Conservation (phyloP, 129 eudicot species). For the Saposhnikovia divaricata region DNA sequence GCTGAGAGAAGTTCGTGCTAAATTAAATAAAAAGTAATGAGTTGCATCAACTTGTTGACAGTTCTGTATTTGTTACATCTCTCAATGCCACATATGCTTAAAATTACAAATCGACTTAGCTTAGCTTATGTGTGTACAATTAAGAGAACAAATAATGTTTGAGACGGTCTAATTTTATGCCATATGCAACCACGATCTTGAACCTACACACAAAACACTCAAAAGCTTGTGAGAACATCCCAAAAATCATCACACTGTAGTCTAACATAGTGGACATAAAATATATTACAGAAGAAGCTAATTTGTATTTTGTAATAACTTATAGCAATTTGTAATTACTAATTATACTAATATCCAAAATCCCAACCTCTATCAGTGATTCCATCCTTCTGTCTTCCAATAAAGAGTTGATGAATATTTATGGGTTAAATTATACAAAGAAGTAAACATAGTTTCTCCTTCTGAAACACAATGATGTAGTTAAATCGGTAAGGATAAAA, state of each 20-base stretch:
- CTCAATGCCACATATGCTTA: too few relatives aligned
- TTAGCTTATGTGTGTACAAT: too few relatives aligned
- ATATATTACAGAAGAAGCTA: neutral
- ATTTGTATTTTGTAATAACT: neutral
- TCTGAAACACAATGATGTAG: neutral
- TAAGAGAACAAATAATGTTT: neutral
- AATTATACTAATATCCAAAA: neutral
- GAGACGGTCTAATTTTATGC: neutral
- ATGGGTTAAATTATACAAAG: neutral
- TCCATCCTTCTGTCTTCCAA: neutral
- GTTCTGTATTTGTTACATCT: too few relatives aligned
- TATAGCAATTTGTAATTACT: too few relatives aligned
- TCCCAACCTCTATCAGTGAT: neutral
- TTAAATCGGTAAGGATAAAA: neutral
- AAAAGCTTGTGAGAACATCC: neutral
- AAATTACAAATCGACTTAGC: too few relatives aligned
- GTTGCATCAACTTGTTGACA: too few relatives aligned
- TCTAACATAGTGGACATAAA: neutral
- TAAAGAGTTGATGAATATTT: neutral
- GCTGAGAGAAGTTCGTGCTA: slow-evolving; percentile 37
- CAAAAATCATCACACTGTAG: neutral
- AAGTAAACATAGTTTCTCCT: neutral
- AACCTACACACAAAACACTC: neutral
- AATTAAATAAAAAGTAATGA: too few relatives aligned
- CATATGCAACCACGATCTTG: neutral